These are phyloP conservation scores for Vitis riparia DNA, from an alignment of 164 flowering plant genomes.

Conservation along the genomic window DNA sequence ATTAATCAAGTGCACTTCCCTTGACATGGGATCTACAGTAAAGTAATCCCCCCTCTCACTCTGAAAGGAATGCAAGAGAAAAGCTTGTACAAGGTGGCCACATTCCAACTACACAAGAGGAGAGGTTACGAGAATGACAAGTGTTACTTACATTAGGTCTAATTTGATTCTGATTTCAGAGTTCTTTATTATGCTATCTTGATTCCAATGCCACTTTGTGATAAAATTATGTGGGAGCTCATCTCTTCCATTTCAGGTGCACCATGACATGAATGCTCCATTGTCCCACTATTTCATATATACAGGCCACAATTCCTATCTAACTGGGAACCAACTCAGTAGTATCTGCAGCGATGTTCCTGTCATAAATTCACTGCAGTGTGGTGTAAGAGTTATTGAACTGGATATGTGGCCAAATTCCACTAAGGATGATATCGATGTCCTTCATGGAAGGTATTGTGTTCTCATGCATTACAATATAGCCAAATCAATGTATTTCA, in stretches of 20 bases:
- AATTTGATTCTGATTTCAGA: too few relatives aligned
- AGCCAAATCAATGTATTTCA: neutral
- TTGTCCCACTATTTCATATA: slow-evolving; percentile 31
- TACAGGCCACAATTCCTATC: slow-evolving; percentile 33
- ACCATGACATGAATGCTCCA: slow-evolving; percentile 28
- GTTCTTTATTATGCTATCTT: too few relatives aligned
- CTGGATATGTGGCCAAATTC: slow-evolving; percentile 47
- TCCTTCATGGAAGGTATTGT: slow-evolving; percentile 43
- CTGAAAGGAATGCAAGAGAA: too few relatives aligned
- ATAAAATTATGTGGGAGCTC: too few relatives aligned
- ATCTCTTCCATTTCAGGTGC: slow-evolving; percentile 12
- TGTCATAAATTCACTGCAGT: slow-evolving; percentile 31
- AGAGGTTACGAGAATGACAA: too few relatives aligned
- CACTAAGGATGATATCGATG: slow-evolving; percentile 29
- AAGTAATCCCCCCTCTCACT: too few relatives aligned
- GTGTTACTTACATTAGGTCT: too few relatives aligned
- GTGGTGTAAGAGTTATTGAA: slow-evolving; percentile 46
- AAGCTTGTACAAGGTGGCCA: too few relatives aligned
- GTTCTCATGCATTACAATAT: neutral
- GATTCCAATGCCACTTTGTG: too few relatives aligned
- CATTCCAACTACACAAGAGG: too few relatives aligned
- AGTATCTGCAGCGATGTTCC: slow-evolving; percentile 43
- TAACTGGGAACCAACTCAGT: slow-evolving; percentile 44
- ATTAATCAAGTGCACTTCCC: too few relatives aligned
- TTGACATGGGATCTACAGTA: too few relatives aligned